Conservation (phyloP, 768 basidiomycete genomes). For the Antrodiella citrinella region DNA sequence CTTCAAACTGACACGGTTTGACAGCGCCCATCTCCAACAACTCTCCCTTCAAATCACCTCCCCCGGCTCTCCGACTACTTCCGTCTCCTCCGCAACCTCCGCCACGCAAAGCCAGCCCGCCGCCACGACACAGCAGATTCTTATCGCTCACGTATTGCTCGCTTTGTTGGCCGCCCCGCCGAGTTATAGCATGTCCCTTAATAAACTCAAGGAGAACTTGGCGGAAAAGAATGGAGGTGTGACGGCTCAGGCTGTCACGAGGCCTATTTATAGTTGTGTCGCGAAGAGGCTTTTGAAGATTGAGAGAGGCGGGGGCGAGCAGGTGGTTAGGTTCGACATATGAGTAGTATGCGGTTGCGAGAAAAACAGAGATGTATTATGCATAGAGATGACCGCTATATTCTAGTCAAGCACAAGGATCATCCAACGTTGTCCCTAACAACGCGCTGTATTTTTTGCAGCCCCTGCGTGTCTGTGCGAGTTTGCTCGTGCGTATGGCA, state of each 20-base stretch:
- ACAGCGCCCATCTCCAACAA: slow-evolving; percentile 50
- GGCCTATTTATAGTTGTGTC: slow-evolving; percentile 71
- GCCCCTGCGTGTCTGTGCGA: too few relatives aligned
- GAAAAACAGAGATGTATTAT: too few relatives aligned
- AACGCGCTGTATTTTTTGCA: too few relatives aligned
- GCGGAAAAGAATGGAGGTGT: slow-evolving; percentile 32
- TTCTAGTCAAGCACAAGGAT: too few relatives aligned
- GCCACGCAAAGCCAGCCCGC: slow-evolving; percentile 24
- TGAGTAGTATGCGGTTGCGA: too few relatives aligned
- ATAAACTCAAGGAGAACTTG: slow-evolving; percentile 52
- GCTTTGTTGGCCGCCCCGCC: slow-evolving; percentile 47
- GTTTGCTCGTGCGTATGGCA: too few relatives aligned
- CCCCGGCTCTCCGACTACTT: slow-evolving; percentile 48
- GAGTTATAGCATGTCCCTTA: slow-evolving; percentile 49
- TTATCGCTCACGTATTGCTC: slow-evolving; percentile 61
- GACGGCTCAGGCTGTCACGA: slow-evolving; percentile 36
- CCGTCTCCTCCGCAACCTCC: slow-evolving; percentile 39
- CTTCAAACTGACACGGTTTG: slow-evolving; percentile 5
- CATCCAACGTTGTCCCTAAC: too few relatives aligned
- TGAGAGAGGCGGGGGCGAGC: slow-evolving; percentile 67
- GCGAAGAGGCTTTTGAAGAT: slow-evolving; percentile 74
- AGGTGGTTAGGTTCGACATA: slow-evolving; percentile 65
- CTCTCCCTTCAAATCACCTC: slow-evolving; percentile 43
- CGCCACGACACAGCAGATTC: slow-evolving; percentile 59
- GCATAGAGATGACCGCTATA: too few relatives aligned